phyloP scores from a whole-genome alignment of 352 stramenopile genomes.

The Phytophthora aleatoria region DNA sequence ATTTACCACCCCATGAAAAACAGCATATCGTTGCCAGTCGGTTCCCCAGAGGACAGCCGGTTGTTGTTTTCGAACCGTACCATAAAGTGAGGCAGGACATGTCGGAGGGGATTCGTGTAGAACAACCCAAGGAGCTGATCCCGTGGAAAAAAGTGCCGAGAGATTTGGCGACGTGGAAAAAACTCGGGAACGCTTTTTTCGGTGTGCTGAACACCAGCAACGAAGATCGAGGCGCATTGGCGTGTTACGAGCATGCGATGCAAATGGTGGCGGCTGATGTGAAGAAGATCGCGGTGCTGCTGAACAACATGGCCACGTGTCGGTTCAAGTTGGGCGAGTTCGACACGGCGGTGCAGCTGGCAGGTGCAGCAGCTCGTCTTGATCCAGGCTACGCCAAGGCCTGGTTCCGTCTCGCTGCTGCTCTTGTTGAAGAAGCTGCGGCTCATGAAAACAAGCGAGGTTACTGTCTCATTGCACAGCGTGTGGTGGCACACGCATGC shows the following conservation, averaged over 20 bases:
- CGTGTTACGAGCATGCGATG: background rate
- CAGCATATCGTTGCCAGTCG: no score
- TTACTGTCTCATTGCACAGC: background rate
- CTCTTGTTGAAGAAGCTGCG: background rate
- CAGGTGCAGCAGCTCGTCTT: background rate
- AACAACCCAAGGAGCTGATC: background rate
- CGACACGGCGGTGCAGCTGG: background rate
- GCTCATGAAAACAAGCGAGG: background rate
- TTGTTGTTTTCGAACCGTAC: no score
- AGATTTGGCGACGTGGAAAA: conserved; percentile 6
- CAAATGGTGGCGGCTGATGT: background rate
- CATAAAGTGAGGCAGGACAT: no score
- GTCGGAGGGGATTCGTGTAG: no score
- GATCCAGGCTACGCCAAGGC: background rate
- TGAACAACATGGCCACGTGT: background rate
- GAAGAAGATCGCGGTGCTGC: background rate
- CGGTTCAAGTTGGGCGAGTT: background rate
- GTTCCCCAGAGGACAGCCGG: no score
- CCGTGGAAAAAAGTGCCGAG: background rate
- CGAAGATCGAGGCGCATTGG: background rate
- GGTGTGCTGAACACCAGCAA: background rate
- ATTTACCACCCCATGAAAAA: no score
- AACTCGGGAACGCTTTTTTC: background rate
- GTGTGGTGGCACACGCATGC: background rate
- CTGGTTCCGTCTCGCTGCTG: background rate